Conservation (phyloP, 768 basidiomycete genomes). For the Boletus vinaceobasis region DNA sequence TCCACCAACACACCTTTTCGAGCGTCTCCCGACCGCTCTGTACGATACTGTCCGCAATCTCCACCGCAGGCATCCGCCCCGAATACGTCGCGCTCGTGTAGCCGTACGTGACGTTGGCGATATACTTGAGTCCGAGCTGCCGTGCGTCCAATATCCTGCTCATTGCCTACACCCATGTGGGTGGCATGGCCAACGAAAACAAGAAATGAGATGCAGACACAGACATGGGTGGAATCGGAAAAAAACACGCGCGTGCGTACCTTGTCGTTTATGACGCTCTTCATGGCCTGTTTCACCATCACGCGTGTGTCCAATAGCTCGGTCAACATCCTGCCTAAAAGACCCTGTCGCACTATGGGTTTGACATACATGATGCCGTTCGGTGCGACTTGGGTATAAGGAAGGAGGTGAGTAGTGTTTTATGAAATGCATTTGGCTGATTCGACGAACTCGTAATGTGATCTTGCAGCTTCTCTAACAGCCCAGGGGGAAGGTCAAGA, state of each 20-base stretch:
- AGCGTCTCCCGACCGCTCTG: constrained; percentile 94
- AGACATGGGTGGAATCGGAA: not conserved
- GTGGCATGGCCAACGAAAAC: not conserved
- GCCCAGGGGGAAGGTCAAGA: constrained; percentile 61
- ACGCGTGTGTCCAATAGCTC: constrained; percentile 93
- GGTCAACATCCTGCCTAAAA: constrained; percentile 86
- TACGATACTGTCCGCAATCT: constrained; percentile 97
- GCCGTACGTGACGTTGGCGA: constrained; percentile 93
- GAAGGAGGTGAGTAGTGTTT: not conserved
- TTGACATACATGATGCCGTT: constrained; percentile 97
- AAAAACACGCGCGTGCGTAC: constrained; percentile 35
- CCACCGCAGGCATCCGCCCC: constrained; percentile 96
- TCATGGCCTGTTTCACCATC: constrained; percentile 99
- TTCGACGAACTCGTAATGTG: constrained; percentile 65
- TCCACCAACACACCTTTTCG: constrained; percentile 63
- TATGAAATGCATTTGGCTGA: not conserved
- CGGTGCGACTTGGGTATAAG: constrained; percentile 65
- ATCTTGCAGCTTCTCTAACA: constrained; percentile 66
- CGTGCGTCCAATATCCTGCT: constrained; percentile 80
- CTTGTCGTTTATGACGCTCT: constrained; percentile 70
- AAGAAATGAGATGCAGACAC: not conserved
- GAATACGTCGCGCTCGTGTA: constrained; percentile 94
- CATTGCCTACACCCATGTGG: constrained; percentile 51
- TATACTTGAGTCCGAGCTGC: constrained; percentile 90
- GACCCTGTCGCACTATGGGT: constrained; percentile 73